A percentile compares a stretch with the other conserved stretches of the same genome.
Conservation (phyloP, 495 filamentous ascomycete species). For the Penicillium herquei region DNA sequence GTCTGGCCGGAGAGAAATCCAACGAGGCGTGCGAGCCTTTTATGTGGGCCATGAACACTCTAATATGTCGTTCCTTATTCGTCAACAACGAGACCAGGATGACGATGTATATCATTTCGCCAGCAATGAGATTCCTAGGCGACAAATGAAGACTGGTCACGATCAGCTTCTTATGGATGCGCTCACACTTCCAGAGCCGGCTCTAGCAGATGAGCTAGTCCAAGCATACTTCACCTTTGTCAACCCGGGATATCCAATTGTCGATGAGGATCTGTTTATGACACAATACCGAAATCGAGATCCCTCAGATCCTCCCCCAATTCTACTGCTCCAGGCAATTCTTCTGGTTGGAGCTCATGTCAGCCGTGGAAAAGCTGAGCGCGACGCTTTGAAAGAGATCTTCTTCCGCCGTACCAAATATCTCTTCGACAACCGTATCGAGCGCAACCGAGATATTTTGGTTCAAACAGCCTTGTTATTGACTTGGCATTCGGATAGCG, state of each 20-base stretch:
- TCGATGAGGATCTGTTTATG: slow-evolving; percentile 50
- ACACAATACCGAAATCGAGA: slow-evolving; percentile 48
- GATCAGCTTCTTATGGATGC: slow-evolving; percentile 50
- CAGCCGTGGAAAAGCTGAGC: slow-evolving; percentile 37
- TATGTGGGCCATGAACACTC: slow-evolving; percentile 52
- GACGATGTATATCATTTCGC: slow-evolving; percentile 49
- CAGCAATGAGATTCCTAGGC: slow-evolving; percentile 46
- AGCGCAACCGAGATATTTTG: slow-evolving; percentile 49
- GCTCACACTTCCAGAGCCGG: slow-evolving; percentile 43
- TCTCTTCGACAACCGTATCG: slow-evolving; percentile 48
- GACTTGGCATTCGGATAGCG: slow-evolving; percentile 48
- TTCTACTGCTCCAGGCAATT: slow-evolving; percentile 46
- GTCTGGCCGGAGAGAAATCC: slow-evolving; percentile 40
- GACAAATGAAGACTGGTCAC: slow-evolving; percentile 44
- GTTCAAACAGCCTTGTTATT: slow-evolving; percentile 47
- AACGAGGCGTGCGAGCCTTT: slow-evolving; percentile 46
- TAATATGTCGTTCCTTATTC: slow-evolving; percentile 53
- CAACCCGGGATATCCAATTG: slow-evolving; percentile 44
- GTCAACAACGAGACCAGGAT: slow-evolving; percentile 46
- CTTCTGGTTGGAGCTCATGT: slow-evolving; percentile 47
- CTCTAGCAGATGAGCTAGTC: slow-evolving; percentile 46
- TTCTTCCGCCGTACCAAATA: slow-evolving; percentile 50
- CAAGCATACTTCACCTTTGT: slow-evolving; percentile 47
- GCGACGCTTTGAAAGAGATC: slow-evolving; percentile 44
- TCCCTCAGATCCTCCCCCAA: slow-evolving; percentile 43